Conservation (phyloP, 2,329 filamentous ascomycete genomes). For the Epichloe scottii region DNA sequence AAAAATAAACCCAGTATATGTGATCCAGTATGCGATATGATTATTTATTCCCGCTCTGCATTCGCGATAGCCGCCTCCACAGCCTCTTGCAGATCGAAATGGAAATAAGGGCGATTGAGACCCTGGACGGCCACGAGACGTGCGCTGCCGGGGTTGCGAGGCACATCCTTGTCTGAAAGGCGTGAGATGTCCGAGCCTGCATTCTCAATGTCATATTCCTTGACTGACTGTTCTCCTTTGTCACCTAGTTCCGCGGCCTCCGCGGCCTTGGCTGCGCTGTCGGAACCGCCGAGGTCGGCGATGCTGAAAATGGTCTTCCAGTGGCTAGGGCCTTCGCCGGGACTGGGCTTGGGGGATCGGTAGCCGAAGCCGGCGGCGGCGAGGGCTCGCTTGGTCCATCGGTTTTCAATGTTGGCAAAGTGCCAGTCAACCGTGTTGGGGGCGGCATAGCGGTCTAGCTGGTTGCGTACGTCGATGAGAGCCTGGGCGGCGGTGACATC, state of each 20-base stretch:
- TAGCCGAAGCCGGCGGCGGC: conserved; percentile 40
- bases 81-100: conserved; percentile 37
- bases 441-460: conserved; percentile 37
- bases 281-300: conserved; percentile 64
- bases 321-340: conserved; percentile 13
- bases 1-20: not conserved
- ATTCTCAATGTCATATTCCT: conserved; percentile 18
- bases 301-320: conserved; percentile 83
- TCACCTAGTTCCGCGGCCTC: conserved; percentile 48
- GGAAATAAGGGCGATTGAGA: conserved; percentile 39
- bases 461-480: conserved; percentile 40
- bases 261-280: conserved; percentile 39
- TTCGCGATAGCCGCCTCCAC: conserved; percentile 31
- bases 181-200: conserved; percentile 11
- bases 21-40: not conserved
- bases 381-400: conserved; percentile 44
- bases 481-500: conserved; percentile 43
- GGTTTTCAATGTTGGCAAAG: conserved; percentile 39
- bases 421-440: conserved; percentile 35
- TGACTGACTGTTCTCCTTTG: conserved; percentile 19
- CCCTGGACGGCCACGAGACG: conserved; percentile 28
- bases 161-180: conserved; percentile 16
- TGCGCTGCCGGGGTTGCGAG: conserved; percentile 15
- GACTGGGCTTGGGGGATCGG: conserved; percentile 17
- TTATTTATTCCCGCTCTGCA: conserved; percentile 14